A percentile compares a stretch with the other conserved stretches of the same genome.
These are phyloP conservation scores for Lasiosphaeria hispida DNA, from an alignment of 495 filamentous ascomycete genomes.

Conservation along the genomic window DNA sequence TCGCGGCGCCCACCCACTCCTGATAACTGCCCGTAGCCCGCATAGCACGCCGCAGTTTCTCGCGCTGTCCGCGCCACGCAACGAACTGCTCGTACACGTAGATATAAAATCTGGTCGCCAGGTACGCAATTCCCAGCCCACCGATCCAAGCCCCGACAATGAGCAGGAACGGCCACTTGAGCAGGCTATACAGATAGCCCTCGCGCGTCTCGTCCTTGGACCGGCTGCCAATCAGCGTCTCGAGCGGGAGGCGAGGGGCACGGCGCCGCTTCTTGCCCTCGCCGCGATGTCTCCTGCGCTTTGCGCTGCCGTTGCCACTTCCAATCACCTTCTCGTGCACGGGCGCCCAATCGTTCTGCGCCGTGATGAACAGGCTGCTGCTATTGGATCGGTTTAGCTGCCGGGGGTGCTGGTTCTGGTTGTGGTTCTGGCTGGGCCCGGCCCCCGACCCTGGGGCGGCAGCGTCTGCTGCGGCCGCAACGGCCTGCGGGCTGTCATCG, in stretches of 20 bases:
- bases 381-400: conserved; percentile 14
- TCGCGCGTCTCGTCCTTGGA: conserved; percentile 91
- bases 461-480: conserved; percentile 20
- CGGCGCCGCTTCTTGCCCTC: conserved; percentile 33
- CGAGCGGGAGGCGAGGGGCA: conserved; percentile 21
- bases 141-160: conserved; percentile 77
- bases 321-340: conserved; percentile 65
- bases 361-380: conserved; percentile 57
- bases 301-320: conserved; percentile 10
- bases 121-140: conserved; percentile 65
- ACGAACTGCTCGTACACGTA: conserved; percentile 78
- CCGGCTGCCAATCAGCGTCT: conserved; percentile 39
- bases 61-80: conserved; percentile 70
- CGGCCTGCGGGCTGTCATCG: conserved; percentile 19
- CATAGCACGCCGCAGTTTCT: conserved; percentile 66
- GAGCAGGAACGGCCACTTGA: conserved; percentile 88
- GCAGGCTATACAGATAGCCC: conserved; percentile 79
- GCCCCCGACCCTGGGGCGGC: conserved; percentile 1
- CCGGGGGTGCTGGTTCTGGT: background rate
- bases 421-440: background rate
- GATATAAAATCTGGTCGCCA: conserved; percentile 83
- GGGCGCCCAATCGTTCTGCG: conserved; percentile 83
- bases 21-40: conserved; percentile 67
- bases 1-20: conserved; percentile 78
- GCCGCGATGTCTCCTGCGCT: conserved; percentile 14